Conservation (phyloP, 495 filamentous ascomycete species). For the Cercophora samala region DNA sequence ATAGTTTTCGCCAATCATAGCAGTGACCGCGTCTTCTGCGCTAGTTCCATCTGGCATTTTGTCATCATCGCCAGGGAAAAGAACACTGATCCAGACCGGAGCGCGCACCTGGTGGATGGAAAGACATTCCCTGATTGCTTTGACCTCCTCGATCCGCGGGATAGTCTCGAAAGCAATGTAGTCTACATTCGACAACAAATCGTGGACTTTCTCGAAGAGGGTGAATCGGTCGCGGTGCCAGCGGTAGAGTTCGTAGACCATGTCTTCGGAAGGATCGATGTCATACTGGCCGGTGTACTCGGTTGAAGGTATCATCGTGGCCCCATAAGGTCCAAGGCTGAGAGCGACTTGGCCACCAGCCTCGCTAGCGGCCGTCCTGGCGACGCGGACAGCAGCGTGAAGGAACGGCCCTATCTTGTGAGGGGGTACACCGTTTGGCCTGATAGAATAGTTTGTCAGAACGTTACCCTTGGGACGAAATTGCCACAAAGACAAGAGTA, state of each 20-base stretch:
- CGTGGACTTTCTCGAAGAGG: slow-evolving; percentile 40
- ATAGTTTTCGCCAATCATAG: slow-evolving; percentile 37
- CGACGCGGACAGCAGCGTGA: slow-evolving; percentile 37
- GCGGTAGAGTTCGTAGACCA: slow-evolving; percentile 38
- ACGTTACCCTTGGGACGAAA: neutral
- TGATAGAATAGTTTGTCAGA: neutral
- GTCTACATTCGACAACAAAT: slow-evolving; percentile 37
- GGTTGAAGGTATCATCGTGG: slow-evolving; percentile 58
- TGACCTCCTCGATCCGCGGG: slow-evolving; percentile 55
- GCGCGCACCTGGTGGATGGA: no score
- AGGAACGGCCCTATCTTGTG: slow-evolving; percentile 29
- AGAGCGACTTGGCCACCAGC: slow-evolving; percentile 38
- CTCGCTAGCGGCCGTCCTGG: slow-evolving; percentile 31
- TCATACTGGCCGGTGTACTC: slow-evolving; percentile 65
- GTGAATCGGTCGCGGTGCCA: slow-evolving; percentile 57
- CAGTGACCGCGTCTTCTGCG: slow-evolving; percentile 45
- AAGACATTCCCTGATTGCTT: slow-evolving; percentile 58
- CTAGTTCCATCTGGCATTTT: slow-evolving; percentile 45
- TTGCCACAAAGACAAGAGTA: neutral
- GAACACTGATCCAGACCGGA: slow-evolving; percentile 60
- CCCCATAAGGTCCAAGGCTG: slow-evolving; percentile 62
- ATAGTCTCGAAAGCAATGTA: slow-evolving; percentile 66
- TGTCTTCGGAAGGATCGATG: slow-evolving; percentile 34
- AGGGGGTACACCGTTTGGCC: slow-evolving; percentile 25
- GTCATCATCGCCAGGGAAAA: slow-evolving; percentile 51